A percentile compares a stretch with the other conserved stretches of the same genome.
Conservation (phyloP, 1,284 basidiomycete species). For the Rhodotorula sp. region DNA sequence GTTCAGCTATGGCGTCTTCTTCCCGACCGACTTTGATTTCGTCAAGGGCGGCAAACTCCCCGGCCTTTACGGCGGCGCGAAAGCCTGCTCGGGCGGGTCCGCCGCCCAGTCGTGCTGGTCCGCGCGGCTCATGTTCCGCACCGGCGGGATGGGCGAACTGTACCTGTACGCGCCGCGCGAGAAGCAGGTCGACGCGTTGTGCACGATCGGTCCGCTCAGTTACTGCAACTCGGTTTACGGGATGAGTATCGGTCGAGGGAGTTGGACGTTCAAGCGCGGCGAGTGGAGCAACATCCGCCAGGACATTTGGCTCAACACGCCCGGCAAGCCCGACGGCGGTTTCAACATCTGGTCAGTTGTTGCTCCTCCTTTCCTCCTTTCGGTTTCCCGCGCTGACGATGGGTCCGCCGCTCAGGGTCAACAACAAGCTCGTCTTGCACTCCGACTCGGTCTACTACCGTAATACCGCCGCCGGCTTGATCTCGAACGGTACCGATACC, state of each 20-base stretch:
- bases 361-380: neutral
- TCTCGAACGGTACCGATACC: conserved; percentile 17
- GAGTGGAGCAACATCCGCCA: conserved; percentile 67
- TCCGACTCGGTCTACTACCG: conserved; percentile 43
- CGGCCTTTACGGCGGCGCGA: conserved; percentile 45
- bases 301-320: conserved; percentile 66
- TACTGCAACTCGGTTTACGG: conserved; percentile 66
- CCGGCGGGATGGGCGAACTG: conserved; percentile 43
- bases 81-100: conserved; percentile 31
- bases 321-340: conserved; percentile 52
- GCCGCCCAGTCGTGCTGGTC: conserved; percentile 40
- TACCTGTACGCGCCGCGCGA: conserved; percentile 60
- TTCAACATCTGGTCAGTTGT: conserved; percentile 40
- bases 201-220: conserved; percentile 57
- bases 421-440: conserved; percentile 40
- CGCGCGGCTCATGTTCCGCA: conserved; percentile 40
- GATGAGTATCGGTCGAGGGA: conserved; percentile 68
- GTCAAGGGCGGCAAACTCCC: conserved; percentile 45
- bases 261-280: conserved; percentile 64
- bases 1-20: conserved; percentile 46
- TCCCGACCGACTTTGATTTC: conserved; percentile 47
- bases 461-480: conserved; percentile 31
- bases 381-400: neutral
- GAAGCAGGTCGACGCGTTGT: conserved; percentile 55
- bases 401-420: conserved; percentile 26